Conservation (phyloP, 805 yeast species). For the Candida sphagnicola region DNA sequence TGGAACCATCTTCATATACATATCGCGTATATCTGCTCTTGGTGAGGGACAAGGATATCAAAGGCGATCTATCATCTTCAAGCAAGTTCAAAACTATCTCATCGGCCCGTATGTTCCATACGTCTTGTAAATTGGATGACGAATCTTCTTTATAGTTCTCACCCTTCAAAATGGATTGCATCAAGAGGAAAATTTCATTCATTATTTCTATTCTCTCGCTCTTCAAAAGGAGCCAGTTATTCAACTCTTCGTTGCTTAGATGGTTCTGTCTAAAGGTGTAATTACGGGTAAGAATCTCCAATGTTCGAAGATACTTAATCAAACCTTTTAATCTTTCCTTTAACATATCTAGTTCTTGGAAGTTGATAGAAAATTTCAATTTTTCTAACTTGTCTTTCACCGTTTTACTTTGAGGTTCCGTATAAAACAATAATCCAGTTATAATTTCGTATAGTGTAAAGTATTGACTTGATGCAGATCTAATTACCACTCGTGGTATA, state of each 20-base stretch:
- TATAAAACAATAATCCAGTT: constrained; percentile 62
- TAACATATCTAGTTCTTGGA: constrained; percentile 53
- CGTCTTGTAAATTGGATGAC: constrained; percentile 19
- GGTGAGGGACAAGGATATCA: constrained; percentile 34
- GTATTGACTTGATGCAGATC: constrained; percentile 74
- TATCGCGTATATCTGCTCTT: constrained; percentile 28
- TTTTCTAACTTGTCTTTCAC: constrained; percentile 60
- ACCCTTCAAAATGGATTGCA: constrained; percentile 36
- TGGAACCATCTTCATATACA: constrained; percentile 38
- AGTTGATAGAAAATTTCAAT: constrained; percentile 65
- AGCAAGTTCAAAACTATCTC: constrained; percentile 37
- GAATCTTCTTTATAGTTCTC: constrained; percentile 17
- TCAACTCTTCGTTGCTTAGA: constrained; percentile 46
- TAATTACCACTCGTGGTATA: constrained; percentile 63
- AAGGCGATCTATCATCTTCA: constrained; percentile 37
- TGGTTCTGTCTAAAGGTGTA: constrained; percentile 46
- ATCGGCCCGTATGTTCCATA: constrained; percentile 38
- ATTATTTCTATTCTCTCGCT: constrained; percentile 28
- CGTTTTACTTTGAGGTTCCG: constrained; percentile 64
- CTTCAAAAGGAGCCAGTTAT: constrained; percentile 38
- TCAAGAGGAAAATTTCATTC: constrained; percentile 31
- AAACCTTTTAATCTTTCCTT: constrained; percentile 43
- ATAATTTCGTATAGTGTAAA: constrained; percentile 59
- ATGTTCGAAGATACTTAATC: constrained; percentile 43
- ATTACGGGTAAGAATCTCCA: constrained; percentile 42